Base-by-base conservation (phyloP, 2,329 filamentous ascomycete species). In the Diaporthe humulicola region DNA sequence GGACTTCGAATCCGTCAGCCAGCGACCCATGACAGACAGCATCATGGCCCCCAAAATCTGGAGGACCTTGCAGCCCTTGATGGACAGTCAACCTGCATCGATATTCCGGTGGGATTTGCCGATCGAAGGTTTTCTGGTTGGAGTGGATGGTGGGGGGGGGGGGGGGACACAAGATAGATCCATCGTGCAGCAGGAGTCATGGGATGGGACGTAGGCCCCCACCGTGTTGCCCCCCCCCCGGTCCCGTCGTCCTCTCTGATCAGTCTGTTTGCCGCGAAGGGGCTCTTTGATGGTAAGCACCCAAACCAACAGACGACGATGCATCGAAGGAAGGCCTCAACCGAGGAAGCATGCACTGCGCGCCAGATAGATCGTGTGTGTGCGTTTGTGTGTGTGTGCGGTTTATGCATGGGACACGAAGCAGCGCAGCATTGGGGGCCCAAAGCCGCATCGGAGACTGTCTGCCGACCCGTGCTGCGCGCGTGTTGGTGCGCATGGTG, bases 401-500 rank as follows among this genome's bases (percentile, higher is more conserved):
- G 3, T 4, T n/a, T 45, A 40, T 48, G 28, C 38, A 38, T 48
- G 56, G 48, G 36, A 25, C 30, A 71, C 25, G 42, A 33, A 42
- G 52, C 54, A 57, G 54, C 58, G 67, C 28, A 70, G 67, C 52
- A 58, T 66, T 73, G 70, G 70, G 58, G 70, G 57, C 57, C 33
- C 5, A 22, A 61, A 42, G 33, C 67, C 40, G 52, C 52, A 73
- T 71, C 73, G 56, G 64, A 61, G 40, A 28, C 25, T 71, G 22
- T 74, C 57, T 70, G 72, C 70, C 42, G 61, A 66, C 42, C 61
- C 61, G 61, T 50, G 28, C 50, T 48, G 19, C 12, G 60, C 28
- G 60, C 22, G 40, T 48, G 40, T 66, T 38, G 57, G n/a, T 25
- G 33, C 25, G 28, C n/a, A n/a, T n/a, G n/a, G n/a, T n/a, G n/a